A percentile compares a stretch with the other conserved stretches of the same genome.
Evolutionary conservation across 129 eudicot species (phyloP).

Genomic region (Flaveria trinervia): DNA sequence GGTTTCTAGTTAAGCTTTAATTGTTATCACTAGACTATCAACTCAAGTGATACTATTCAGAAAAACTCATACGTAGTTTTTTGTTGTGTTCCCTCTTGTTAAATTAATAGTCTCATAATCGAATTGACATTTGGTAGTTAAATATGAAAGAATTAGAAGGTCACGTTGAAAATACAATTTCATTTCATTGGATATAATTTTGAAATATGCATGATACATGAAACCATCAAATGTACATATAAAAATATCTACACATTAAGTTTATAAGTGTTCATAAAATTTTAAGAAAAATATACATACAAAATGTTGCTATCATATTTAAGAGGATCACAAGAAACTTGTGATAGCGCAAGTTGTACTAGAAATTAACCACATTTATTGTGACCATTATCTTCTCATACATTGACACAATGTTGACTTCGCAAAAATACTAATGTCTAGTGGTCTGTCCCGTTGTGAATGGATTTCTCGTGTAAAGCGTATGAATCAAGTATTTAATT

Average conservation of each 20-base stretch:
- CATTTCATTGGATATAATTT: background rate
- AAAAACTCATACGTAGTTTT: background rate
- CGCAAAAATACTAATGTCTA: background rate
- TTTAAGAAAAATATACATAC: background rate
- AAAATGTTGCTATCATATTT: slow-evolving; percentile 26
- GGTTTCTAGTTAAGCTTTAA: no score
- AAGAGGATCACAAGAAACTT: slow-evolving; percentile 42
- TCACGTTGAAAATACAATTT: background rate
- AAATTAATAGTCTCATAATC: background rate
- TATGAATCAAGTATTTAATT: no score
- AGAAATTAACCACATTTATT: slow-evolving; percentile 22
- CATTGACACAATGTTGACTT: background rate
- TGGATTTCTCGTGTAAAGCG: no score
- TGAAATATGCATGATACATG: background rate
- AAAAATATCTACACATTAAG: background rate
- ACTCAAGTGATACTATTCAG: background rate
- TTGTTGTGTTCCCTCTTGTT: background rate
- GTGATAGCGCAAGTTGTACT: slow-evolving; percentile 23
- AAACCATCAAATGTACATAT: background rate
- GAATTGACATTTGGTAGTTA: background rate
- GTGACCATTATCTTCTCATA: slow-evolving; percentile 15
- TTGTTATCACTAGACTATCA: no score
- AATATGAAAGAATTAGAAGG: background rate
- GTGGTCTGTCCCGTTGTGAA: no score
- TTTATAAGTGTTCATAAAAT: background rate